Evolutionary conservation across 345 rosid species (phyloP).

Genomic region (Isatis tinctoria): DNA sequence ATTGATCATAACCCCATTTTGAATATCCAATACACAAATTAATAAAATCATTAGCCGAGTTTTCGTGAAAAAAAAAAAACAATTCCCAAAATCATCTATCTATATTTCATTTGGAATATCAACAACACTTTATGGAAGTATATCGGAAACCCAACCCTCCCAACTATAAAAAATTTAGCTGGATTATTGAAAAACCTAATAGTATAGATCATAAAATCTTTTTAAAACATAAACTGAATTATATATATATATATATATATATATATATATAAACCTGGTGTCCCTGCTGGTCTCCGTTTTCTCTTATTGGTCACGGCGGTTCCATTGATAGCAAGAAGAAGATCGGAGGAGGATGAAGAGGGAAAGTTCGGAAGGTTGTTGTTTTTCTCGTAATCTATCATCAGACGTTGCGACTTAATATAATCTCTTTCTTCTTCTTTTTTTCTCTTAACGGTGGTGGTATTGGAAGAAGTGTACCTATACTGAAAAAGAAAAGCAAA

Average conservation of each 20-base stretch:
- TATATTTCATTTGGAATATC: not conserved
- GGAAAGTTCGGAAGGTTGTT: conserved; percentile 3
- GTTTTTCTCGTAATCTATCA: conserved; percentile 26
- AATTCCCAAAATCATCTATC: no score
- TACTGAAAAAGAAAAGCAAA: conserved; percentile 26
- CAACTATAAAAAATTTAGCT: not conserved
- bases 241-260: no score
- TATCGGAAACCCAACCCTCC: no score
- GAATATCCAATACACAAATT: not conserved
- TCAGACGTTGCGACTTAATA: not conserved
- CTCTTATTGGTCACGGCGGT: conserved; percentile 36
- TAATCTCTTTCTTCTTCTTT: not conserved
- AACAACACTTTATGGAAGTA: not conserved
- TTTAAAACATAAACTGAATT: not conserved
- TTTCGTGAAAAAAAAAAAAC: not conserved
- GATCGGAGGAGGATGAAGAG: conserved; percentile 17
- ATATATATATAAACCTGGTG: no score
- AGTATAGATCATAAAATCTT: not conserved
- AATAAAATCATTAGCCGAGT: not conserved
- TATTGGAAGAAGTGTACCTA: conserved; percentile 1
- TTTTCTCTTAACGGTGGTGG: not conserved
- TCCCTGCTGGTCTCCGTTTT: conserved; percentile 84
- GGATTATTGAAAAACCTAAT: conserved; percentile 9
- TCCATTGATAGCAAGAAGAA: conserved; percentile 20
- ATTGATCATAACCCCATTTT: not conserved